Evolutionary conservation across 805 yeast genomes (phyloP).

Genomic region (Saturnispora zaruensis): DNA sequence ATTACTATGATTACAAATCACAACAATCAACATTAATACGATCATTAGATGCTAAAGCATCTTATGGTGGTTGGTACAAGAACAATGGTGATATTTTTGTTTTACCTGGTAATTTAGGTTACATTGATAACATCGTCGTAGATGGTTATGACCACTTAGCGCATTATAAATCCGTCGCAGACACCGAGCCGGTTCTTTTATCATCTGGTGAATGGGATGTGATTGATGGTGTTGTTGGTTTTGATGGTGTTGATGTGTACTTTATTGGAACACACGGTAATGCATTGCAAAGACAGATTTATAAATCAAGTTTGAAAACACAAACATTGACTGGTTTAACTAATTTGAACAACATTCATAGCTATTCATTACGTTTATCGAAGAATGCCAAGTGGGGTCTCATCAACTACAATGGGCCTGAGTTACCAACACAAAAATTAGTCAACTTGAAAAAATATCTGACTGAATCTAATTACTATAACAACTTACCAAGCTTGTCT

Average conservation of each 20-base stretch:
- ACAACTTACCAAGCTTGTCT: slow-evolving; percentile 13
- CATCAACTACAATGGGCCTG: slow-evolving; percentile 41
- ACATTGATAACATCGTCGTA: slow-evolving; percentile 51
- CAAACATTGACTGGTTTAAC: slow-evolving; percentile 22
- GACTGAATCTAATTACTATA: slow-evolving; percentile 9
- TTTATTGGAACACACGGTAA: slow-evolving; percentile 51
- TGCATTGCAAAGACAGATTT: slow-evolving; percentile 51
- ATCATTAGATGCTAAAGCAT: slow-evolving; percentile 32
- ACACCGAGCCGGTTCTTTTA: slow-evolving; percentile 34
- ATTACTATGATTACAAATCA: slow-evolving; percentile 31
- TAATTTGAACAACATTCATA: slow-evolving; percentile 32
- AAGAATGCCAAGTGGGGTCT: slow-evolving; percentile 46
- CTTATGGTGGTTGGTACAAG: slow-evolving; percentile 48
- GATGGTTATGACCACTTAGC: slow-evolving; percentile 58
- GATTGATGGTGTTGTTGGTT: slow-evolving; percentile 40
- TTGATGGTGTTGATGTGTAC: slow-evolving; percentile 42
- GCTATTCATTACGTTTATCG: slow-evolving; percentile 46
- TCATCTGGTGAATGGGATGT: slow-evolving; percentile 46
- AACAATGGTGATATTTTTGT: slow-evolving; percentile 31
- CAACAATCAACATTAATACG: slow-evolving; percentile 33
- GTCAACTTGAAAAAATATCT: slow-evolving; percentile 22
- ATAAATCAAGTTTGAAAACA: slow-evolving; percentile 35
- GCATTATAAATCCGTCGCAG: slow-evolving; percentile 36
- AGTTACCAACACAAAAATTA: slow-evolving; percentile 38
- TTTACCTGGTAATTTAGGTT: slow-evolving; percentile 41